Conservation (phyloP, 345 rosid genomes). For the Odontarrhena argentea region DNA sequence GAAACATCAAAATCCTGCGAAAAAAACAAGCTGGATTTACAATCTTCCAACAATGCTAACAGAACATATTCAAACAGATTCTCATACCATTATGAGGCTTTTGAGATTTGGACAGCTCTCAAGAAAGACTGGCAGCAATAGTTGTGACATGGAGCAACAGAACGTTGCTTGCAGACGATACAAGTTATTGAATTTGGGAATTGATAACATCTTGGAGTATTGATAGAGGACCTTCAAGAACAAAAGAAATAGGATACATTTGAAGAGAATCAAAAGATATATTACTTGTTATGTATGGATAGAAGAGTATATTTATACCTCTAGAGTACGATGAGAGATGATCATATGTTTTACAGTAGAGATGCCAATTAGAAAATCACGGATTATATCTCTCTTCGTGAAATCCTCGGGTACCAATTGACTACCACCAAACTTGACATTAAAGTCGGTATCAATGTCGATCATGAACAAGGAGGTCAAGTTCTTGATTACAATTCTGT, state of each 20-base stretch:
- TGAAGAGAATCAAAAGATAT: not conserved
- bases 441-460: not conserved
- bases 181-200: conserved; percentile 12
- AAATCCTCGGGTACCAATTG: not conserved
- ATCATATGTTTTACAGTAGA: conserved; percentile 22
- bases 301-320: not conserved
- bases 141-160: not conserved
- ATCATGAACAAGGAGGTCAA: conserved; percentile 21
- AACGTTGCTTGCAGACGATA: not conserved
- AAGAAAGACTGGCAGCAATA: not conserved
- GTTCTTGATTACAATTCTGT: not conserved
- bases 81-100: conserved; percentile 12
- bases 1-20: conserved; percentile 3
- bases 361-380: not conserved
- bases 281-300: not conserved
- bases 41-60: not conserved
- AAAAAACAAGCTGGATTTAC: not conserved
- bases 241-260: not conserved
- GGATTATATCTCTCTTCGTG: not conserved
- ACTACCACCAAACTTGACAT: not conserved
- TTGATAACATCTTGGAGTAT: not conserved
- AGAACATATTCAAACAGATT: not conserved
- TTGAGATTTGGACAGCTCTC: conserved; percentile 18
- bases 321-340: not conserved
- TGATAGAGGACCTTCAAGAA: conserved; percentile 1